Percentiles rank a stretch among this genome's conserved stretches.
These are phyloP conservation scores for Paramarasmius palmivorus DNA, from an alignment of 1,284 basidiomycete genomes.

Conservation along the genomic window DNA sequence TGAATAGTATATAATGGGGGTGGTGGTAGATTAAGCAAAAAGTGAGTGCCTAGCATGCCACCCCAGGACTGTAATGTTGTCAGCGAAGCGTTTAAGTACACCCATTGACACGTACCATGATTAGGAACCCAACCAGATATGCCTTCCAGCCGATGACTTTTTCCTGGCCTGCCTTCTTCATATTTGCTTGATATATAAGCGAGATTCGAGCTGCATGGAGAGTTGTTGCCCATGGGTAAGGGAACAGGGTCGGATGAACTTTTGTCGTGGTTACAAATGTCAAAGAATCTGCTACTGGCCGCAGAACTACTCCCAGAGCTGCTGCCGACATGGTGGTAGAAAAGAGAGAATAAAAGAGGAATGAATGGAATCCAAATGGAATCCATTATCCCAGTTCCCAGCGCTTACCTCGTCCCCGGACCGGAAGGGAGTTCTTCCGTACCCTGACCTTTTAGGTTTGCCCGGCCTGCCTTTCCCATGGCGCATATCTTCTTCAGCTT, in stretches of 20 bases:
- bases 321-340: constrained; percentile 1
- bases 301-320: constrained; percentile 5
- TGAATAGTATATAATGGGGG: constrained; percentile 43
- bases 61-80: constrained; percentile 41
- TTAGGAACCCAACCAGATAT: constrained; percentile 43
- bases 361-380: not conserved
- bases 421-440: not conserved
- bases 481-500: no score
- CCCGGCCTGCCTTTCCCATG: not conserved
- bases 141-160: constrained; percentile 35
- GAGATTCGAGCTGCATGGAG: constrained; percentile 37
- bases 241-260: constrained; percentile 35
- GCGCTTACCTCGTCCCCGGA: not conserved
- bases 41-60: constrained; percentile 40
- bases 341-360: no score
- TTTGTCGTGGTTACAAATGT: constrained; percentile 24
- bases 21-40: constrained; percentile 42
- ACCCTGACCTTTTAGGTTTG: not conserved
- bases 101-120: constrained; percentile 35
- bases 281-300: constrained; percentile 24
- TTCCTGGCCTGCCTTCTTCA: constrained; percentile 1
- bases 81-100: not conserved
- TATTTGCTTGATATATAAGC: constrained; percentile 17
- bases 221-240: constrained; percentile 37
- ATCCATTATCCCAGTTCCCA: not conserved